Evolutionary conservation across 306 rosid genomes (phyloP), one percentile per base, ranked within the genome.

Genomic region (Sphenostylis stenocarpa): DNA sequence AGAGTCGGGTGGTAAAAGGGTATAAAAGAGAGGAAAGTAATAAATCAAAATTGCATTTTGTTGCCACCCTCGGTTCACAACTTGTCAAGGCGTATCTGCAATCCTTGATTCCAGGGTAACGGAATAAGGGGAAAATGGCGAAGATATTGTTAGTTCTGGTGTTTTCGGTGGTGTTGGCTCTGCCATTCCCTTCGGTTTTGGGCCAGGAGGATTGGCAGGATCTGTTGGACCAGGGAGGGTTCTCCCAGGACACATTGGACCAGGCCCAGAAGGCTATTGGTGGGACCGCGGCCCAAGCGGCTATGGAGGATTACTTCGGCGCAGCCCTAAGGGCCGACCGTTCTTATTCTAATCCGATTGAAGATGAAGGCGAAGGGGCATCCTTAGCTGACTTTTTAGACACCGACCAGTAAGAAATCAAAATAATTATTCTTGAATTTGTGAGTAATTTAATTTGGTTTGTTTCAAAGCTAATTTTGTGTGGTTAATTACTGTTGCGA

Each of bases 91-190:
- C 47, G 70, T 55, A 53, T 51, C 1, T 31, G 10, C 29, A 38
- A 21, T 36, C 44, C 12, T 45, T 24, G 52, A 39, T 45, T 67
- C 44, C 63, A 2, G 12, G 24, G 24, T 2, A 20, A 44, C 8
- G 53, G 51, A 74, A 2, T 13, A 45, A 55, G 39, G 76, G 23
- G 24, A 67, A 79, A 28, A 87, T 87, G 90, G 83, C 77, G 0
- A 82, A 72, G 52, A 16, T 63, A 41, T 28, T 66, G 17, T 55
- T 67, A 15, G 44, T 76, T 51, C 28, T 81, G 61, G 61, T 82
- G 3, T 53, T 87, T 58, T 33, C 78, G 11, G 7, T 84, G 70
- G 38, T 53, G 58, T 16, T 86, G 63, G 77, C 39, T 13, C 7
- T 62, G 57, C 63, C 84, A 3, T 74, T 78, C 15, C 31, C 6